A percentile compares a stretch with the other conserved stretches of the same genome.
Conservation (phyloP, 331 rosid genomes). For the Rhamnella rubrinervis region DNA sequence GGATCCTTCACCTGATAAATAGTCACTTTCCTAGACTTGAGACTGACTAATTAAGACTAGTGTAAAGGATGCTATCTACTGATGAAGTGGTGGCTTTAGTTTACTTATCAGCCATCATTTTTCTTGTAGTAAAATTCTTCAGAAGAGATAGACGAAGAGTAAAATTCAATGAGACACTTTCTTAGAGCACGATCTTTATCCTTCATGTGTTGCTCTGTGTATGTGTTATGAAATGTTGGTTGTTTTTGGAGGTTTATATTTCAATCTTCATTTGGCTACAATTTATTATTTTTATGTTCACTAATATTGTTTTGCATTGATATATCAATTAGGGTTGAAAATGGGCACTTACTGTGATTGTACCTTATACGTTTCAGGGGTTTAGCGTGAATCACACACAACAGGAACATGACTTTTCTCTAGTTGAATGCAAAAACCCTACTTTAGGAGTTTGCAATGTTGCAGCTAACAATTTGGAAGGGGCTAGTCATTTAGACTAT, state of each 20-base stretch:
- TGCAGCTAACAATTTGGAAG: conserved; percentile 58
- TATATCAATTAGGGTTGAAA: conserved; percentile 21
- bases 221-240: background rate
- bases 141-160: too few species aligned
- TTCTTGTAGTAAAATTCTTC: too few species aligned
- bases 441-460: conserved; percentile 52
- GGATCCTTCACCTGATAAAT: too few species aligned
- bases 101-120: too few species aligned
- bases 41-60: too few species aligned
- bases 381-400: conserved; percentile 56
- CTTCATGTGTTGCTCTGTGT: background rate
- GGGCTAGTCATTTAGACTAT: conserved; percentile 60
- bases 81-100: too few species aligned
- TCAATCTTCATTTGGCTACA: background rate
- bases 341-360: conserved; percentile 24
- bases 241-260: background rate
- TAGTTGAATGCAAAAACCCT: conserved; percentile 63
- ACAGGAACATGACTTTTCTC: conserved; percentile 60
- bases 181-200: too few species aligned
- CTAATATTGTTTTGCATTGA: background rate
- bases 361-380: conserved; percentile 46
- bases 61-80: too few species aligned
- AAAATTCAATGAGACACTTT: too few species aligned
- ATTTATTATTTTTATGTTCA: background rate
- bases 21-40: too few species aligned